Evolutionary conservation across 78 protist species (phyloP), one percentile per base, ranked within the genome.

Genomic region (Dictyostelium firmibasis): DNA sequence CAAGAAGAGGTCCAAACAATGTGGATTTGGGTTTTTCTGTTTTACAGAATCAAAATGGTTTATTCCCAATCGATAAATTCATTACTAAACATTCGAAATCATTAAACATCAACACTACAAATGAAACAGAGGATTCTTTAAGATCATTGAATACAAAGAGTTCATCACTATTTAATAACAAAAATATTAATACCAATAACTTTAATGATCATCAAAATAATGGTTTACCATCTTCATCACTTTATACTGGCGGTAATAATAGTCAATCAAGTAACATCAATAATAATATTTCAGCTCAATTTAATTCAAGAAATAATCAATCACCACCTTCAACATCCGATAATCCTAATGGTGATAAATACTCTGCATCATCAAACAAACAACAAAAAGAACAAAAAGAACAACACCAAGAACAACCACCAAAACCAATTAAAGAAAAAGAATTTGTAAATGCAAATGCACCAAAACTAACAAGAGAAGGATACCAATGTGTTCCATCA

Each of bases 401-500:
- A 60, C 78, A 85, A 27, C 1, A 29, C 3, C 79, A 81, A 41
- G 50, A 25, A 29, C 87, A 50, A 47, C 57, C 53, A 31, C 67
- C 84, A 72, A 43, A 35, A 50, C 70, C 23, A 72, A 72, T 72
- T 72, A 33, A 72, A 72, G 44, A 72, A 18, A 72, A 72, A 33
- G 79, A 72, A 72, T 72, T 72, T 72, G 27, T 27, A 8, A 83
- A 83, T 75, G 60, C 87, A 57, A 88, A 85, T 57, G 89, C 92
- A 86, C 96, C 96, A 78, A 93, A 35, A 36, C 33, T 93, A 4
- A 53, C 91, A 38, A 53, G 41, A 53, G 62, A 53, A 11, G 83
- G 78, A 4, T 93, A 85, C 20, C 13, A 3, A 10, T 70, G 81
- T 44, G 20, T 16, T 16, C 96, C 96, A n/a, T 23, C 92, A 11